phyloP scores from a whole-genome alignment of 108 stramenopile species.

The Nitzschia sp. region DNA sequence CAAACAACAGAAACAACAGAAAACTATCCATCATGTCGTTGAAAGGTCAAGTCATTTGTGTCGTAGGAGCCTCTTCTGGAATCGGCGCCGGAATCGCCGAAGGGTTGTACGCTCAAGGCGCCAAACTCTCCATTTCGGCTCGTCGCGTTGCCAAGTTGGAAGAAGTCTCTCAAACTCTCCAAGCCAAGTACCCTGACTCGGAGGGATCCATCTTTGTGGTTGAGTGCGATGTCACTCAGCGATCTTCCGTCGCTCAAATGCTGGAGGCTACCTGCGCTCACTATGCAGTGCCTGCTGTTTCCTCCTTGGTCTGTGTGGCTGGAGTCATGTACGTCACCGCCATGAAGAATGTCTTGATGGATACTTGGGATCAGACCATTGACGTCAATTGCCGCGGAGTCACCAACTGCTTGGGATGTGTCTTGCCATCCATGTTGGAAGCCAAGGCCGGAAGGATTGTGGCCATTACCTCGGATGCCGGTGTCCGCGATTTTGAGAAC shows the following conservation, averaged over 20 bases:
- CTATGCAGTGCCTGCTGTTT: slow-evolving; percentile 5
- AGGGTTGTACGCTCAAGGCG: slow-evolving; percentile 50
- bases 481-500: slow-evolving; percentile 59
- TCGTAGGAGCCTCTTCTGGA: slow-evolving; percentile 73
- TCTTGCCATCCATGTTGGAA: slow-evolving; percentile 55
- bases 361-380: slow-evolving; percentile 77
- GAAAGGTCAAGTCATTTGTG: slow-evolving; percentile 51
- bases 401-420: slow-evolving; percentile 62
- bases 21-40: background rate
- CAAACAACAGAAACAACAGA: background rate
- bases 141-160: slow-evolving; percentile 62
- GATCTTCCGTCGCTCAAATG: slow-evolving; percentile 35
- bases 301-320: slow-evolving; percentile 52
- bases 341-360: slow-evolving; percentile 70
- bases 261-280: slow-evolving; percentile 35
- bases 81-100: slow-evolving; percentile 72
- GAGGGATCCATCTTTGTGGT: slow-evolving; percentile 18
- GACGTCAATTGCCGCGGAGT: slow-evolving; percentile 84
- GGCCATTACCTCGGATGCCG: slow-evolving; percentile 77
- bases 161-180: slow-evolving; percentile 22
- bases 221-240: slow-evolving; percentile 50
- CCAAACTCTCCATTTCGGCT: slow-evolving; percentile 67
- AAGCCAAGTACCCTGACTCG: slow-evolving; percentile 20
- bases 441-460: slow-evolving; percentile 76
- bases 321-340: slow-evolving; percentile 84